These are phyloP conservation scores for Debaryomyces subglobosus DNA, from an alignment of 1,139 yeast genomes.

Conservation along the genomic window DNA sequence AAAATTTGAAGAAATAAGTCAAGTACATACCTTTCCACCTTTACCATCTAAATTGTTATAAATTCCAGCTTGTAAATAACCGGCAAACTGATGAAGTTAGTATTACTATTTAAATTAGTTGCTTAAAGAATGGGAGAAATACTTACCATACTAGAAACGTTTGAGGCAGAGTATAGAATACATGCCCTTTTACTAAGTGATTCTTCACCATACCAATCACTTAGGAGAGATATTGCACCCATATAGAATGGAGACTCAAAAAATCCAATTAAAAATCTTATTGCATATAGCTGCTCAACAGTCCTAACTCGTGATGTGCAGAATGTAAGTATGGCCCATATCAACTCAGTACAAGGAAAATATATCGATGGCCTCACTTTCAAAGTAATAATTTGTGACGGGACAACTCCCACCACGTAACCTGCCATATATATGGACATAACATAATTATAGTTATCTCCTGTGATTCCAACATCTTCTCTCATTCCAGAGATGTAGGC, in stretches of 20 bases:
- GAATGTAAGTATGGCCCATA: constrained; percentile 32
- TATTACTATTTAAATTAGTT: constrained; percentile 1
- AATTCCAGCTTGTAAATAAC: constrained; percentile 38
- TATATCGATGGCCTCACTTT: constrained; percentile 15
- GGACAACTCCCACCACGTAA: constrained; percentile 10
- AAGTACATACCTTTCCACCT: constrained; percentile 19
- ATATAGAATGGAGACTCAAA: constrained; percentile 27
- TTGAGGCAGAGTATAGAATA: constrained; percentile 19
- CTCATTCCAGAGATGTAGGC: constrained; percentile 35
- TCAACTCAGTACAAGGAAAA: constrained; percentile 22
- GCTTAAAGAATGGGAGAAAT: constrained; percentile 10
- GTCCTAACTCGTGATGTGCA: constrained; percentile 21
- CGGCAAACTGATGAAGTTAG: constrained; percentile 29
- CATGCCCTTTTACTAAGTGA: constrained; percentile 17
- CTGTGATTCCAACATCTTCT: constrained; percentile 29
- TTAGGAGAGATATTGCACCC: neutral
- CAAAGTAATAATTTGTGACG: constrained; percentile 8
- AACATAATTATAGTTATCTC: constrained; percentile 28
- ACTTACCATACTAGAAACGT: constrained; percentile 6
- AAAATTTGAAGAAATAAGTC: neutral
- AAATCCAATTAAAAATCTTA: constrained; percentile 32
- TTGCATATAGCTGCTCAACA: constrained; percentile 25
- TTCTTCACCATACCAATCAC: constrained; percentile 6
- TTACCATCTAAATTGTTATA: constrained; percentile 28
- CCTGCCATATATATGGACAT: constrained; percentile 17